Percentiles rank a stretch among this genome's conserved stretches.
Conservation (phyloP, 306 rosid genomes). For the Hippophae rhamnoides region DNA sequence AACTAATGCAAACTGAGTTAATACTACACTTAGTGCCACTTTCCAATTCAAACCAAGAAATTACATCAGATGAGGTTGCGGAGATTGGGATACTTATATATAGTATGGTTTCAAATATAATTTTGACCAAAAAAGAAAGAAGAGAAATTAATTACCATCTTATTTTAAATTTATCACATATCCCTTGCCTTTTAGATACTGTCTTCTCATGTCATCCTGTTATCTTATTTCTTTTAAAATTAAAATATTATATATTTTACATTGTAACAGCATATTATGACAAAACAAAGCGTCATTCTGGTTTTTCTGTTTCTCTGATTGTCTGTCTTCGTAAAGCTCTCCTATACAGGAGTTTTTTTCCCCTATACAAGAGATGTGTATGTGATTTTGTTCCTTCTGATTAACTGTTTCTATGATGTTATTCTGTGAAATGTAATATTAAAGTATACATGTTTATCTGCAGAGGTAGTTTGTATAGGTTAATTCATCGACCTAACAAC, state of each 20-base stretch:
- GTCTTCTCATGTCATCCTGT: too few species aligned
- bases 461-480: conserved; percentile 96
- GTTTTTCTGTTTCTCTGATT: background rate
- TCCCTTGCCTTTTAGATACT: too few species aligned
- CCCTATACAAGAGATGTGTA: background rate
- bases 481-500: conserved; percentile 82
- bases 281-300: background rate
- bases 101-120: too few species aligned
- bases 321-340: background rate
- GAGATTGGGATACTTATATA: too few species aligned
- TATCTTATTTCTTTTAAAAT: too few species aligned
- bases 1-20: too few species aligned
- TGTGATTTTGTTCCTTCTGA: conserved; percentile 2
- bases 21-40: too few species aligned
- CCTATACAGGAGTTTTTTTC: background rate
- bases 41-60: too few species aligned
- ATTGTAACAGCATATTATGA: background rate
- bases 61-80: too few species aligned
- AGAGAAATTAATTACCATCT: too few species aligned
- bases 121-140: too few species aligned
- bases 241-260: background rate
- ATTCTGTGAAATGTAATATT: conserved; percentile 22
- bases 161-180: too few species aligned
- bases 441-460: conserved; percentile 29
- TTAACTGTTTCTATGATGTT: conserved; percentile 3